Conservation (phyloP, 2,329 filamentous ascomycete species). For the Teratosphaeria viscida region DNA sequence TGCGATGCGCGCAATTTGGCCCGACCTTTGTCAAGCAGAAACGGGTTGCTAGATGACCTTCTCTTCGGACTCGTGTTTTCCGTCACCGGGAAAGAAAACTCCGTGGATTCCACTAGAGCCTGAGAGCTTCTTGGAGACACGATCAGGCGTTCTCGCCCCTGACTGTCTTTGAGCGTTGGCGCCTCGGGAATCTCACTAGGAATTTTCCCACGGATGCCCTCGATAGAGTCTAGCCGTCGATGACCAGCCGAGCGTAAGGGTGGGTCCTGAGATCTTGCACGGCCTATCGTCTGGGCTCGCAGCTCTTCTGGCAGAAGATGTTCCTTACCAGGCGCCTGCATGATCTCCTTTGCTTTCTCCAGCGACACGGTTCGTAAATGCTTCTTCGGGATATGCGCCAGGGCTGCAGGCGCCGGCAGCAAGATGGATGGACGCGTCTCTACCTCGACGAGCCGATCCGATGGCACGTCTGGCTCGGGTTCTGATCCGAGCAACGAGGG, state of each 20-base stretch:
- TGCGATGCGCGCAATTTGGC: not conserved
- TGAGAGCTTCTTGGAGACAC: not conserved
- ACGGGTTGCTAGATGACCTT: not conserved
- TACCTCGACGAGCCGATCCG: not conserved
- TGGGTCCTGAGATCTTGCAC: constrained; percentile 11
- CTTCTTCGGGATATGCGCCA: constrained; percentile 6
- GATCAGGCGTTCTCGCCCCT: constrained; percentile 9
- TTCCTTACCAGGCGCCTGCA: constrained; percentile 17
- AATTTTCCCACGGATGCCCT: constrained; percentile 4
- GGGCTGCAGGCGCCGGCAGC: constrained; percentile 5
- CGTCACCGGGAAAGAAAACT: not conserved
- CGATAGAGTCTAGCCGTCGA: constrained; percentile 6
- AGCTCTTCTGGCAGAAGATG: constrained; percentile 24
- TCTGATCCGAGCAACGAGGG: constrained; percentile 3
- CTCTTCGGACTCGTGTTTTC: not conserved
- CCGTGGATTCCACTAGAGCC: not conserved
- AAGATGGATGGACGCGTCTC: constrained; percentile 7
- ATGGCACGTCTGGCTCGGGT: not conserved
- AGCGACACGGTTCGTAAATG: constrained; percentile 17
- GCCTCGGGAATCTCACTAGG: not conserved
- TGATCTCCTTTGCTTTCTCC: constrained; percentile 15
- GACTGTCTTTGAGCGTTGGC: constrained; percentile 9
- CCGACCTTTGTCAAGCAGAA: not conserved
- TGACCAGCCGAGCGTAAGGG: not conserved
- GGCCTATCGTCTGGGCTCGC: constrained; percentile 11